Evolutionary conservation across 805 yeast genomes (phyloP).

Genomic region (Candida alai): DNA sequence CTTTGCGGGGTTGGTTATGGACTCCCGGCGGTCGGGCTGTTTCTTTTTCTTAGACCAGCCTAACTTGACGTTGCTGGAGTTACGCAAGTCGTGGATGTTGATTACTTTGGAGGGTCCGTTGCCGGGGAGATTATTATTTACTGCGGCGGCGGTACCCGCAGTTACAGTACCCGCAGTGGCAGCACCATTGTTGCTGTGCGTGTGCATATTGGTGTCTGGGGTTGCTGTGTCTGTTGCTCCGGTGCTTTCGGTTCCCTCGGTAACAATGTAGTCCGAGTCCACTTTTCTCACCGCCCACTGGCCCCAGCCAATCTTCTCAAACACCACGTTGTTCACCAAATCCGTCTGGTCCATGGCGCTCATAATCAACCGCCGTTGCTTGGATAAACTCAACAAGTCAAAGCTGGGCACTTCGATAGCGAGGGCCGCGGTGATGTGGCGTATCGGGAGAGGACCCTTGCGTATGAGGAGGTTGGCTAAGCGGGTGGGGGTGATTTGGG

Average conservation of each 20-base stretch:
- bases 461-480: slow-evolving; percentile 62
- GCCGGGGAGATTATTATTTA: background rate
- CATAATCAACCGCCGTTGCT: slow-evolving; percentile 87
- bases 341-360: slow-evolving; percentile 79
- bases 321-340: slow-evolving; percentile 55
- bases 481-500: slow-evolving; percentile 75
- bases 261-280: slow-evolving; percentile 43
- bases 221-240: no score
- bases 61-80: slow-evolving; percentile 29
- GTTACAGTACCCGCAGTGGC: slow-evolving; percentile 1
- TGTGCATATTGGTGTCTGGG: no score
- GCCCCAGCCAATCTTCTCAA: slow-evolving; percentile 97
- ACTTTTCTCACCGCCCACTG: slow-evolving; percentile 82
- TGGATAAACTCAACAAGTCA: slow-evolving; percentile 74
- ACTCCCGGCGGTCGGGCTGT: slow-evolving; percentile 38
- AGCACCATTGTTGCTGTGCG: background rate
- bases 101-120: slow-evolving; percentile 8
- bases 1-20: slow-evolving; percentile 44
- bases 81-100: slow-evolving; percentile 31
- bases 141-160: background rate
- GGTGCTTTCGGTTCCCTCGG: slow-evolving; percentile 39
- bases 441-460: slow-evolving; percentile 86
- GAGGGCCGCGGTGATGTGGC: slow-evolving; percentile 80
- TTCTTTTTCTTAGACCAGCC: slow-evolving; percentile 39
- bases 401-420: slow-evolving; percentile 74